phyloP scores from a whole-genome alignment of 2,329 filamentous ascomycete species.

The Monosporascus sp. region DNA sequence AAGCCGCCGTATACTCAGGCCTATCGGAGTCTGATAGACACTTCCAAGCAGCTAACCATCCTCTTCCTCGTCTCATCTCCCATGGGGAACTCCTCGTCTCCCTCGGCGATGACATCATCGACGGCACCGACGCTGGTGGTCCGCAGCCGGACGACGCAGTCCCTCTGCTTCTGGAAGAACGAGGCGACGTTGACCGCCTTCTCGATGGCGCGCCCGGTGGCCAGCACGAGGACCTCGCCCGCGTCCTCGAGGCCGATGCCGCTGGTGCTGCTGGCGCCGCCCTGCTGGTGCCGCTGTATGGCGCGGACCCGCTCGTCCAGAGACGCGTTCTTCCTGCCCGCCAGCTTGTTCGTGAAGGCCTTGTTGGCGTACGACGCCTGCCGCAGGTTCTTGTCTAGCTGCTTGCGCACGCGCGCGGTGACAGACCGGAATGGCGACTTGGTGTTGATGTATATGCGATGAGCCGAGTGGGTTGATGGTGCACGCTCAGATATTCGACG shows the following conservation, averaged over 20 bases:
- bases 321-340: constrained; percentile 41
- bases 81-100: constrained; percentile 23
- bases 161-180: constrained; percentile 59
- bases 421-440: constrained; percentile 64
- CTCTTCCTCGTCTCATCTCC: constrained; percentile 33
- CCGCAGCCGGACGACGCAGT: constrained; percentile 53
- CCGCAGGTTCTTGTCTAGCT: constrained; percentile 50
- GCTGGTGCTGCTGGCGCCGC: constrained; percentile 20
- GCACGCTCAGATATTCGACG: constrained; percentile 40
- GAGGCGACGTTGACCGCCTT: constrained; percentile 58
- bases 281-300: constrained; percentile 28
- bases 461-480: constrained; percentile 30
- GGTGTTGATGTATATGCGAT: constrained; percentile 59
- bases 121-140: constrained; percentile 62
- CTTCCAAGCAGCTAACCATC: constrained; percentile 48
- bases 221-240: constrained; percentile 55
- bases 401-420: constrained; percentile 59
- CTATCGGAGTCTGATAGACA: constrained; percentile 41
- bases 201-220: constrained; percentile 62
- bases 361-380: constrained; percentile 24
- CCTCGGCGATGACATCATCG: constrained; percentile 56
- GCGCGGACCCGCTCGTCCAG: constrained; percentile 42
- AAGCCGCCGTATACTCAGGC: neutral
- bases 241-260: constrained; percentile 28
- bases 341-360: constrained; percentile 31